phyloP scores from a whole-genome alignment of 2,329 filamentous ascomycete species.

The Alternaria infectoria region DNA sequence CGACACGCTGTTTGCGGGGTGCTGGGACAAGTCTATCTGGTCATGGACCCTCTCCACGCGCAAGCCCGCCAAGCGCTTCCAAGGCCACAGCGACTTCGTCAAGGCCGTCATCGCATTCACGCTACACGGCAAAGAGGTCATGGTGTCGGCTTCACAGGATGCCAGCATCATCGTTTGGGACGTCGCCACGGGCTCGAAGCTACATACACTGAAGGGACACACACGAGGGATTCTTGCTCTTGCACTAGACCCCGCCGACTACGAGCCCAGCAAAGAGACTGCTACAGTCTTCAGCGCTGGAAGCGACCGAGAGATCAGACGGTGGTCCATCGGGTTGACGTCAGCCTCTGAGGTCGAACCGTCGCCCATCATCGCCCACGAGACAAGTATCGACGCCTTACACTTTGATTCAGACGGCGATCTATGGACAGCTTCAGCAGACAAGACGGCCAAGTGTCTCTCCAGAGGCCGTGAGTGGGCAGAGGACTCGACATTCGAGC shows the following conservation, averaged over 20 bases:
- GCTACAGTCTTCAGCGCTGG: constrained; percentile 77
- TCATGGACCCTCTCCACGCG: constrained; percentile 68
- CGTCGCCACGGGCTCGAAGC: constrained; percentile 66
- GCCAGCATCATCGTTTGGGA: constrained; percentile 76
- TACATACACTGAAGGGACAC: constrained; percentile 81
- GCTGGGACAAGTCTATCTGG: constrained; percentile 94
- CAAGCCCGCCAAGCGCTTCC: constrained; percentile 62
- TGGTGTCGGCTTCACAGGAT: constrained; percentile 57
- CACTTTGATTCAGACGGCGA: constrained; percentile 75
- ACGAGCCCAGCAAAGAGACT: constrained; percentile 34
- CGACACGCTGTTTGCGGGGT: constrained; percentile 77
- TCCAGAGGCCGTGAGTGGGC: constrained; percentile 72
- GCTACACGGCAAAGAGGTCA: constrained; percentile 64
- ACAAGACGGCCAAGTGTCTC: constrained; percentile 85
- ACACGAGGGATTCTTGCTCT: constrained; percentile 81
- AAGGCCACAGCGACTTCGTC: constrained; percentile 89
- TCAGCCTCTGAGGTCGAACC: constrained; percentile 41
- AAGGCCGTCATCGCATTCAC: constrained; percentile 74
- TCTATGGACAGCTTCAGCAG: constrained; percentile 91
- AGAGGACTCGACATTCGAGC: constrained; percentile 73
- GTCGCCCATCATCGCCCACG: constrained; percentile 75
- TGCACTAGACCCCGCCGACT: constrained; percentile 68
- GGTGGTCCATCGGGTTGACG: constrained; percentile 66
- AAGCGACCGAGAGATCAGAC: constrained; percentile 67
- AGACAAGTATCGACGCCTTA: constrained; percentile 87